phyloP scores from a whole-genome alignment of 2,329 filamentous ascomycete genomes.

The Alternaria alternata region DNA sequence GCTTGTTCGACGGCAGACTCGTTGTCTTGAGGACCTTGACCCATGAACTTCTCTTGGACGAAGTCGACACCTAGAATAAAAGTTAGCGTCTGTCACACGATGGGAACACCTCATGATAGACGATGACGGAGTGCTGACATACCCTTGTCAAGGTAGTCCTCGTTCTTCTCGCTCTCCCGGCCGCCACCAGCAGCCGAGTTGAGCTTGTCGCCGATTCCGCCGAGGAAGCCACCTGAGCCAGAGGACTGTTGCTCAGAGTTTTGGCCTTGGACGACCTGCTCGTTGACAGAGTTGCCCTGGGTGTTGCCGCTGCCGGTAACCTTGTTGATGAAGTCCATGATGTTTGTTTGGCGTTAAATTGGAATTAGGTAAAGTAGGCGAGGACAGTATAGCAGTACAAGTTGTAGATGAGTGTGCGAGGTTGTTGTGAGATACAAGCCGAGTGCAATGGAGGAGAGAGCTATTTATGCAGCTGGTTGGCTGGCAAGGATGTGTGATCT shows the following conservation, averaged over 20 bases:
- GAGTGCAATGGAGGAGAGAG: conserved; percentile 4
- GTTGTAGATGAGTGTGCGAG: conserved; percentile 13
- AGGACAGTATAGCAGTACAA: background rate
- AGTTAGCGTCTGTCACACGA: conserved; percentile 7
- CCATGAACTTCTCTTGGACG: conserved; percentile 78
- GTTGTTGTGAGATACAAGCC: conserved; percentile 4
- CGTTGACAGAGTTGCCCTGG: conserved; percentile 38
- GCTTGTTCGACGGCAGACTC: conserved; percentile 75
- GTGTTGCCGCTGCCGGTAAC: conserved; percentile 51
- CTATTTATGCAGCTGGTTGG: conserved; percentile 21
- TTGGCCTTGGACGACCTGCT: conserved; percentile 38
- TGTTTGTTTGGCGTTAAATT: conserved; percentile 11
- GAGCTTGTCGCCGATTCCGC: conserved; percentile 73
- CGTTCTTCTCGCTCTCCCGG: conserved; percentile 77
- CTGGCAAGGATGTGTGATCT: conserved; percentile 2
- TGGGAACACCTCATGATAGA: conserved; percentile 5
- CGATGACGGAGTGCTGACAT: conserved; percentile 10
- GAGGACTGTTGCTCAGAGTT: conserved; percentile 43
- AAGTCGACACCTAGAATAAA: conserved; percentile 71
- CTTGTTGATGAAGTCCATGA: conserved; percentile 60
- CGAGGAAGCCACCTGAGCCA: conserved; percentile 57
- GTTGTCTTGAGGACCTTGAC: conserved; percentile 69
- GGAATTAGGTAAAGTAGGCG: conserved; percentile 18
- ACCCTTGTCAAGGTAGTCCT: conserved; percentile 86
- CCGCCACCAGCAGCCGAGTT: conserved; percentile 78